phyloP scores from a whole-genome alignment of 306 rosid species.

The Aeschynomene evenia region DNA sequence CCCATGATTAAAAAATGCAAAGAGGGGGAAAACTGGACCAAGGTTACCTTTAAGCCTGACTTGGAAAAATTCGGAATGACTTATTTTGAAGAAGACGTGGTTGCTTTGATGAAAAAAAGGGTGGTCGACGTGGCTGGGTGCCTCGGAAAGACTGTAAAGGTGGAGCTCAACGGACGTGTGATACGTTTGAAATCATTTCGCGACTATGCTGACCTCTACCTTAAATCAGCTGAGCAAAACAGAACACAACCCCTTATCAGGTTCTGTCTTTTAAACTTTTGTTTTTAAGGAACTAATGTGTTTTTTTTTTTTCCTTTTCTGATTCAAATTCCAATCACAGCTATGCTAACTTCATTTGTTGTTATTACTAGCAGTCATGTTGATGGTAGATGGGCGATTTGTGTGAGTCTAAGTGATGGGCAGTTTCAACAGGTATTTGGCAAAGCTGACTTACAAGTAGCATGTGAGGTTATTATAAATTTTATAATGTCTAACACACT shows the following conservation, averaged over 20 bases:
- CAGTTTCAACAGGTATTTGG: constrained; percentile 83
- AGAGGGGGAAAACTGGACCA: constrained; percentile 83
- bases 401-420: constrained; percentile 86
- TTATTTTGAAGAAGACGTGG: constrained; percentile 92
- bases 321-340: too few relatives aligned
- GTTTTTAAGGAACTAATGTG: background rate
- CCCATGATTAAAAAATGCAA: constrained; percentile 84
- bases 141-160: constrained; percentile 88
- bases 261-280: constrained; percentile 29
- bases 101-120: constrained; percentile 88
- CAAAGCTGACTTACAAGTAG: too few relatives aligned
- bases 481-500: too few relatives aligned
- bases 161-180: constrained; percentile 67
- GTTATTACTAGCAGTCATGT: too few relatives aligned
- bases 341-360: too few relatives aligned
- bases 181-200: constrained; percentile 65
- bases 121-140: constrained; percentile 95
- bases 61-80: constrained; percentile 76
- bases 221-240: constrained; percentile 58
- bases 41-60: constrained; percentile 89
- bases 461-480: too few relatives aligned
- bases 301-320: too few relatives aligned
- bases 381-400: constrained; percentile 91
- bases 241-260: constrained; percentile 61
- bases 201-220: constrained; percentile 81